Base-by-base conservation (phyloP, 2,329 filamentous ascomycete species). In the Penicillium frequentans region DNA sequence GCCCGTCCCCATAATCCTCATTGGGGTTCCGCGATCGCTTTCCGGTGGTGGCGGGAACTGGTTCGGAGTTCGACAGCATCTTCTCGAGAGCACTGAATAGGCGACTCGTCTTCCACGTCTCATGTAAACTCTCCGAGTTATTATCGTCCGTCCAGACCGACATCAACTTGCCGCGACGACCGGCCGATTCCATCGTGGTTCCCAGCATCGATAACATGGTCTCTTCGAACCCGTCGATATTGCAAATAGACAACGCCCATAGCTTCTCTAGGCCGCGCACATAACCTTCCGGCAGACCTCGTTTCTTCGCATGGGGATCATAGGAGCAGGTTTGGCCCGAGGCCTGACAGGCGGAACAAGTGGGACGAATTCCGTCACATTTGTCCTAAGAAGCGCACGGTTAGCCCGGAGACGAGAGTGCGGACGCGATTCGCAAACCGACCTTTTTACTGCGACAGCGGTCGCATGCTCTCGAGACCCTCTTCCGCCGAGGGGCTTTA, bases 221-320 rank as follows among this genome's bases (percentile, higher is more conserved):
- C 23, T 76, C 75, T 56, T 79, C 77, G 37, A 79, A 71, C 5
- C 77, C 77, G 31, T 77, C 72, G 49, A 79, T 74, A 37, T 77
- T 79, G 58, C 72, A 75, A 39, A 78, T 68, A 8, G 75, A 73
- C 26, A 79, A 60, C 7, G 76, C 76, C 75, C 75, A 79, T 31
- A 79, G 67, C 61, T 79, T 79, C 62, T 79, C 77, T 52, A 79
- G 54, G 3, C 76, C 76, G 21, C 77, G 75, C 31, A 79, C 77
- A 65, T 79, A 79, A 37, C 77, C 77, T 60, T 79, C 77, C 1
- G 77, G 77, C 16, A 79, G 63, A 19, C 77, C 77, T 52, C 77
- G 72, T 61, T 79, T 79, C 64, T 78, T 79, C 48, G 71, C 75
- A 54, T 72, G 70, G 13, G 76, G 74, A 52, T 79, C 74, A 64